Evolutionary conservation across 768 basidiomycete genomes (phyloP).

Genomic region (Trametes coccinea): DNA sequence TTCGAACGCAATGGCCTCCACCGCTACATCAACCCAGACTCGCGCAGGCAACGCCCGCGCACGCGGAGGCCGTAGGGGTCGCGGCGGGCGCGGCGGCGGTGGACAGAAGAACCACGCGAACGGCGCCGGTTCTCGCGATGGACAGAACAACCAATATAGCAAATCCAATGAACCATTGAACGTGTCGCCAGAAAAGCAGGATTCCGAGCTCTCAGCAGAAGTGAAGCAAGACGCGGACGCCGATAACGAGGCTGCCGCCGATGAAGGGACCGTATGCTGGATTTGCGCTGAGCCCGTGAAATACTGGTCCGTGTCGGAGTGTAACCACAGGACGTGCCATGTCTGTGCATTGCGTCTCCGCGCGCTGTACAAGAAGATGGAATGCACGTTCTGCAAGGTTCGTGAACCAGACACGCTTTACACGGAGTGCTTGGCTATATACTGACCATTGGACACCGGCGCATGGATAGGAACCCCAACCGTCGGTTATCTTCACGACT

Average conservation of each 20-base stretch:
- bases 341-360: slow-evolving; percentile 86
- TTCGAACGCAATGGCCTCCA: background rate
- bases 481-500: slow-evolving; percentile 70
- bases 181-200: background rate
- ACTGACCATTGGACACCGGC: background rate
- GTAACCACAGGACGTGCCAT: slow-evolving; percentile 95
- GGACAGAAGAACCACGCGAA: slow-evolving; percentile 1
- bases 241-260: slow-evolving; percentile 23
- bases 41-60: slow-evolving; percentile 19
- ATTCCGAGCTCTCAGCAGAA: slow-evolving; percentile 3
- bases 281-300: slow-evolving; percentile 95
- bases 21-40: slow-evolving; percentile 7
- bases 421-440: background rate
- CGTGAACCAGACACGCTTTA: slow-evolving; percentile 22
- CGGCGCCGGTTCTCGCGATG: slow-evolving; percentile 3
- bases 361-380: slow-evolving; percentile 89
- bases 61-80: slow-evolving; percentile 25
- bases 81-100: slow-evolving; percentile 17
- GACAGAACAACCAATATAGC: background rate
- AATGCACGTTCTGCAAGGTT: slow-evolving; percentile 97
- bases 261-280: slow-evolving; percentile 66
- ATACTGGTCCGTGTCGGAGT: slow-evolving; percentile 84
- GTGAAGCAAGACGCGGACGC: slow-evolving; percentile 4
- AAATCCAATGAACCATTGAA: background rate
- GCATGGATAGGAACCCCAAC: slow-evolving; percentile 62